These are phyloP conservation scores for Luffa aegyptiaca DNA, from an alignment of 306 rosid species.

Conservation along the genomic window DNA sequence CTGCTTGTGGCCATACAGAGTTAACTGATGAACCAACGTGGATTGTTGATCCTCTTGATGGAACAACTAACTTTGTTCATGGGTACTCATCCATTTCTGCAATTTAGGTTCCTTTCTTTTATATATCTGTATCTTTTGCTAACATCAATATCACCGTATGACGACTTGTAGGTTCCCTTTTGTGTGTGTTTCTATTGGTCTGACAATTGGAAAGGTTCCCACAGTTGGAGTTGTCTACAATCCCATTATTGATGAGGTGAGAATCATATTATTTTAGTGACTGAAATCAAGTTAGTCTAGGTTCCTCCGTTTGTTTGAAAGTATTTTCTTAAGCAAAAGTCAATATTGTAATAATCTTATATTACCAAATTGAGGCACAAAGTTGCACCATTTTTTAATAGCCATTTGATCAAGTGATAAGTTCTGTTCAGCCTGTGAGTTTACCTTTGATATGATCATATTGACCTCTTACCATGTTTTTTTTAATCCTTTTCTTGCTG, in stretches of 20 bases:
- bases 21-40: conserved; percentile 94
- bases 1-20: conserved; percentile 74
- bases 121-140: conserved; percentile 1
- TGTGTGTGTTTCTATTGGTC: conserved; percentile 93
- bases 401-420: not conserved
- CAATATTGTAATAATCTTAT: not conserved
- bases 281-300: not conserved
- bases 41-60: conserved; percentile 98
- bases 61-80: conserved; percentile 94
- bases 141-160: not conserved
- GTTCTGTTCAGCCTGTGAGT: not conserved
- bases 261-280: conserved; percentile 2
- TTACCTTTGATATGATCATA: not conserved
- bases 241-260: conserved; percentile 85
- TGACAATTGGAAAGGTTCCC: conserved; percentile 76
- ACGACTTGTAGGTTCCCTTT: conserved; percentile 66
- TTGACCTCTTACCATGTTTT: conserved; percentile 8
- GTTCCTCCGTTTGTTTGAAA: not conserved
- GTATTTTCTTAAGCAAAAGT: not conserved
- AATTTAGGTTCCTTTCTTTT: conserved; percentile 11
- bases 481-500: conserved; percentile 1
- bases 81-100: conserved; percentile 46
- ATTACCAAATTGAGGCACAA: not conserved
- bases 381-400: not conserved
- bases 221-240: conserved; percentile 90